Percentiles rank a stretch among this genome's conserved stretches.
Evolutionary conservation across 148 eudicot species (phyloP).

Genomic region (Rhododendron henanense): DNA sequence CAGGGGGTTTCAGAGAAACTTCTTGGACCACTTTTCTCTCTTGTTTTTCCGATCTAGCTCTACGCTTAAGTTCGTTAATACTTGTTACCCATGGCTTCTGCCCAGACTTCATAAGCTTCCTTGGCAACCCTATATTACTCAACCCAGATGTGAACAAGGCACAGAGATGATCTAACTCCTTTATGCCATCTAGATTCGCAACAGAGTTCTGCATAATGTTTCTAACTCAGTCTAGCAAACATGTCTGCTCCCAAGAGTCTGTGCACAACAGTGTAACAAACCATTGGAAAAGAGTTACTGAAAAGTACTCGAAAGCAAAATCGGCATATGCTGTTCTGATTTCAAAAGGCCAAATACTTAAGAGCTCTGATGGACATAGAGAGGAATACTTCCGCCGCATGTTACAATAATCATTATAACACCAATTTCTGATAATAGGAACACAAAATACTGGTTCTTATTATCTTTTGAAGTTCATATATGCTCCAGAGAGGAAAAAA

Average conservation of each 20-base stretch:
- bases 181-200: neutral
- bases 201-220: neutral
- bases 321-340: neutral
- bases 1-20: slow-evolving; percentile 28
- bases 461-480: neutral
- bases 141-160: slow-evolving; percentile 20
- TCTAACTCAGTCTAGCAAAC: slow-evolving; percentile 14
- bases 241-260: slow-evolving; percentile 10
- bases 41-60: slow-evolving; percentile 32
- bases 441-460: neutral
- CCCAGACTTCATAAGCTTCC: slow-evolving; percentile 33
- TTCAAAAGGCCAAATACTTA: neutral
- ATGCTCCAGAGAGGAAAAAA: neutral
- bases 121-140: slow-evolving; percentile 24
- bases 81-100: slow-evolving; percentile 42
- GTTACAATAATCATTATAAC: neutral
- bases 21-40: slow-evolving; percentile 27
- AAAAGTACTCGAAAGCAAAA: neutral
- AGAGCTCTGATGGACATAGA: neutral
- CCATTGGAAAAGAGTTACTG: neutral
- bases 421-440: neutral
- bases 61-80: slow-evolving; percentile 40
- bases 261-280: neutral
- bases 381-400: no score
- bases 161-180: slow-evolving; percentile 2